Evolutionary conservation across 2,329 filamentous ascomycete genomes (phyloP), one percentile per base, ranked within the genome.

Genomic region (Graphilbum sp.): DNA sequence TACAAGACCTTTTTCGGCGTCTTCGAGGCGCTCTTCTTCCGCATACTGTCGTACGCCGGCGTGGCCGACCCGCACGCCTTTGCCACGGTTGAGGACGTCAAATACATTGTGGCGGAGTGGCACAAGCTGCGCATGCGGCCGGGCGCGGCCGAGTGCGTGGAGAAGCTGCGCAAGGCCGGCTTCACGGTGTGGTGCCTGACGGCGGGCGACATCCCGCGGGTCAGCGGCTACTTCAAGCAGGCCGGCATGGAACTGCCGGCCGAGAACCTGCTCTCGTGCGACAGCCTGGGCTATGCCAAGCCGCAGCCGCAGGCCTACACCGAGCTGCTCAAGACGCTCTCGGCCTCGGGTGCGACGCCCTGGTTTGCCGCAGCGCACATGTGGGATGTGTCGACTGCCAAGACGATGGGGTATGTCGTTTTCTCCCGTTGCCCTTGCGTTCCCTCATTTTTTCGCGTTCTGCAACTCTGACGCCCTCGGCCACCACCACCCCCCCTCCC

Each of bases 301-400:
- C 67, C 67, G 1, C 58, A 60, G 0, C 48, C 63, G 8, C 57
- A 47, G 6, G 61, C 63, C 0, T 72, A 72, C 47, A 45, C 49
- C 45, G 53, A 58, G 3, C 45, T 64, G 10, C 50, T 62, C 33
- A 41, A 40, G 0, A 46, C 47, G 1, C 54, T 61, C 36, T 56
- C 55, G 38, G 29, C 33, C 8, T 18, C 18, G 12, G 47, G 44
- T 16, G 42, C 35, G 20, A 37, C 34, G 35, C 45, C 47, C 3
- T 71, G 66, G 66, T 71, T 69, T 49, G 67, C 64, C 1, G 67
- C 68, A 2, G 67, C 65, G 13, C 67, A 72, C 53, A 63, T 67
- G 58, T 71, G 67, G 68, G 67, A 72, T 52, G 67, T 67, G 4
- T 57, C 58, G 19, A 64, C 67, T 3, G 67, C 67, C 2, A 55